Base-by-base conservation (phyloP, 1,139 yeast species). In the Kluyveromyces sp. region DNA sequence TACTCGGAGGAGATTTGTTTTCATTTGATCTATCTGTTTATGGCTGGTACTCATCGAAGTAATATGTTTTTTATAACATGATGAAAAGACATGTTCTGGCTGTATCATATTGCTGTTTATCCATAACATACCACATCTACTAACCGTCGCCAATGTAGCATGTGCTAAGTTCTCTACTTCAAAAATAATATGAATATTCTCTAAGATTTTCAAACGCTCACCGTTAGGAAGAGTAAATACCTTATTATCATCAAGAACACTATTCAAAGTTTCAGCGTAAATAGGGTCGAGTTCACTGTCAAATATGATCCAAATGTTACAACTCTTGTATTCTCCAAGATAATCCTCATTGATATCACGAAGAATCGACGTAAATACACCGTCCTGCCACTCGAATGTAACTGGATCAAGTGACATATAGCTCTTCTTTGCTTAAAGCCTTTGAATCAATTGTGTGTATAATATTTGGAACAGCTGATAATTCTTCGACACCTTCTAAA, bases 221-320 rank as follows among this genome's bases (percentile, higher is more conserved):
- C 97, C 97, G 60, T 81, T 89, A 0, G 97, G 95, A 21, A 92
- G 70, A 0, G 97, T 89, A 44, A 90, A 67, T 1, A 85, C 57
- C 54, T 77, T 80, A 62, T 89, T 92, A 56, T 92, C 97, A 65
- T 92, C 98, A 32, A 92, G 71, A 8, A 89, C 94, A 69, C 95
- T 83, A 64, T 92, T 92, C 54, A 92, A 69, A 50, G 85, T 85
- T 58, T 92, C 98, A 1, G 89, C 89, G 95, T 97, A 92, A 45
- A 78, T 81, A 0, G 98, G 97, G 60, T 92, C 97, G 38, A 92
- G 78, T 56, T 88, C 97, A 40, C 97, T 95, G 65, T 90, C 97
- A 61, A 92, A 86, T 0, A 90, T 74, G 50, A 92, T 75, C 95
- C 96, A 89, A 25, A 80, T 74, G 1, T 74, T 66, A 8, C 45